Percentiles rank a stretch among this genome's conserved stretches.
Evolutionary conservation across 345 rosid species (phyloP).

Genomic region (Eucalyptus microcorys): DNA sequence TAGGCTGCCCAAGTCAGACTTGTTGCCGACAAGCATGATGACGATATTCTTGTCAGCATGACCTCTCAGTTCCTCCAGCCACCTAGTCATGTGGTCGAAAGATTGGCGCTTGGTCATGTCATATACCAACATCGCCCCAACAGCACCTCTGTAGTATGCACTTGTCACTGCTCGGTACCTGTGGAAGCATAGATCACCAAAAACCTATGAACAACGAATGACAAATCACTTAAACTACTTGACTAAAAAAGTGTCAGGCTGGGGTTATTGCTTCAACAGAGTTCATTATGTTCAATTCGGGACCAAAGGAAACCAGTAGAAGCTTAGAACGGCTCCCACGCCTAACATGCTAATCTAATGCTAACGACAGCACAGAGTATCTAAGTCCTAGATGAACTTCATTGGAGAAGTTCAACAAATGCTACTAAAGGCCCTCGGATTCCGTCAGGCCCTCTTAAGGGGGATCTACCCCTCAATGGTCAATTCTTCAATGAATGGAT

Average conservation of each 20-base stretch:
- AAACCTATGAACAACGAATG: not conserved
- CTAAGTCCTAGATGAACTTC: not conserved
- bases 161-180: conserved; percentile 89
- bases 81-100: conserved; percentile 72
- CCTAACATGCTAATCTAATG: not conserved
- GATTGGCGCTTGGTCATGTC: conserved; percentile 91
- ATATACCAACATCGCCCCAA: conserved; percentile 75
- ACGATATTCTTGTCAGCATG: conserved; percentile 81
- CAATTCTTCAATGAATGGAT: not conserved
- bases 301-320: not conserved
- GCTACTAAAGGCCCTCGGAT: not conserved
- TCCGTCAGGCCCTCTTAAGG: not conserved
- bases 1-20: conserved; percentile 61
- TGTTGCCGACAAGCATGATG: conserved; percentile 75
- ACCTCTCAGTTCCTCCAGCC: conserved; percentile 78
- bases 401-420: not conserved
- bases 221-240: not conserved
- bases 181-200: not conserved
- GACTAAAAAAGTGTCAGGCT: not conserved
- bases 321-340: not conserved
- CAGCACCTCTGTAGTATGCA: conserved; percentile 76
- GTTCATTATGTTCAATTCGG: not conserved
- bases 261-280: not conserved
- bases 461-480: not conserved
- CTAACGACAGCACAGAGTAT: not conserved